These are phyloP conservation scores for Annulohypoxylon bovei DNA, from an alignment of 495 filamentous ascomycete species.

Conservation along the genomic window DNA sequence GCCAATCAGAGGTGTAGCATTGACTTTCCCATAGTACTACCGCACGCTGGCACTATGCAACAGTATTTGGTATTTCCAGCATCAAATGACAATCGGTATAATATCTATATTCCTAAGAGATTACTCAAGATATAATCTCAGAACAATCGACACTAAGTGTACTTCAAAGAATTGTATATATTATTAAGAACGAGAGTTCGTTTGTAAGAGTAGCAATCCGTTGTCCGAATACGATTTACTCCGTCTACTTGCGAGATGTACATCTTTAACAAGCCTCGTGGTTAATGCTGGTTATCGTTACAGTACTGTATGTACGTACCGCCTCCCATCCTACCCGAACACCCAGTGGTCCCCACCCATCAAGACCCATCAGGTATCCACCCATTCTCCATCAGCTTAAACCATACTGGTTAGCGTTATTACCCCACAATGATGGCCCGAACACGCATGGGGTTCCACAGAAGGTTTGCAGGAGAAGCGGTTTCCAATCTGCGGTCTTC, in stretches of 20 bases:
- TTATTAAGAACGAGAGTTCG: neutral
- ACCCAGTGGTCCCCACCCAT: conserved; percentile 18
- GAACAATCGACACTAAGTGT: conserved; percentile 8
- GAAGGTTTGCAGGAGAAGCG: conserved; percentile 25
- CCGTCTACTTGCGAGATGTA: conserved; percentile 3
- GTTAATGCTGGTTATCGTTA: conserved; percentile 6
- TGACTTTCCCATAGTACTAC: conserved; percentile 29
- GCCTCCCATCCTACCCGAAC: conserved; percentile 8
- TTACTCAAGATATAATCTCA: conserved; percentile 7
- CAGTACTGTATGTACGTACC: neutral
- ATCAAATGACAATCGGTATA: conserved; percentile 25
- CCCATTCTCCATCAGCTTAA: conserved; percentile 33
- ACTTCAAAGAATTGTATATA: neutral
- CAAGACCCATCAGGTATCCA: neutral
- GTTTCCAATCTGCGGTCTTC: conserved; percentile 36
- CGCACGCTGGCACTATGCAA: conserved; percentile 16
- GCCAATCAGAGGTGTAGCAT: conserved; percentile 30
- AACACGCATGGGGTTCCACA: conserved; percentile 33
- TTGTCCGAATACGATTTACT: conserved; percentile 6
- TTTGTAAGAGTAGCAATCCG: conserved; percentile 8
- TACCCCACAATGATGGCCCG: conserved; percentile 43
- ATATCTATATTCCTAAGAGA: conserved; percentile 19
- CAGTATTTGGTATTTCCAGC: conserved; percentile 7
- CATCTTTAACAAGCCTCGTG: conserved; percentile 1
- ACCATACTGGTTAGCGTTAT: conserved; percentile 36